phyloP scores from a whole-genome alignment of 345 rosid genomes.

The Brassica nigra region DNA sequence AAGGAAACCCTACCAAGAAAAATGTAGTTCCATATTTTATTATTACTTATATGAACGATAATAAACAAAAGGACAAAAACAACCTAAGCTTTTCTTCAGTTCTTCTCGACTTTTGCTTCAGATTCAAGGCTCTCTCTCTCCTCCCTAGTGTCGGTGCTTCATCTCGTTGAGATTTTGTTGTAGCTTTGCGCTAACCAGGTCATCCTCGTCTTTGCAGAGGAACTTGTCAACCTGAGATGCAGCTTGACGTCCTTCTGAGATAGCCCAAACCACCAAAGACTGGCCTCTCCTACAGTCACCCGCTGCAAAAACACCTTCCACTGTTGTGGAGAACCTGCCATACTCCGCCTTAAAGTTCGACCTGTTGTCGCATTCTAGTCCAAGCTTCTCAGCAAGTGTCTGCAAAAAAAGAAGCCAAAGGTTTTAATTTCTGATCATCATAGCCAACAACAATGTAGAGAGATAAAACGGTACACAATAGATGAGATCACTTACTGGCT shows the following conservation, averaged over 20 bases:
- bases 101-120: conserved; percentile 31
- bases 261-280: conserved; percentile 98
- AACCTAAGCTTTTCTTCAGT: not conserved
- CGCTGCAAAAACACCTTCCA: conserved; percentile 91
- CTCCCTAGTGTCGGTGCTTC: conserved; percentile 21
- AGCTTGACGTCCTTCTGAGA: conserved; percentile 95
- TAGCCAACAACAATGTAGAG: not conserved
- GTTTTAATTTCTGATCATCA: not conserved
- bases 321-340: conserved; percentile 80
- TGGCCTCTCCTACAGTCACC: conserved; percentile 98
- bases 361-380: conserved; percentile 75
- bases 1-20: not conserved
- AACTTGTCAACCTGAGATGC: conserved; percentile 85
- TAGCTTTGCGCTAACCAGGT: conserved; percentile 22
- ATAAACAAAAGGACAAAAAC: not conserved
- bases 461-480: not conserved
- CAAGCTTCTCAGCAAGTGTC: conserved; percentile 76
- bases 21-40: not conserved
- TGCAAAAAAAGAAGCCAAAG: not conserved
- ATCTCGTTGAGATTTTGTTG: conserved; percentile 43
- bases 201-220: conserved; percentile 47
- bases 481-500: conserved; percentile 55
- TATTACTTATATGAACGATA: not conserved
- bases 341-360: conserved; percentile 95
- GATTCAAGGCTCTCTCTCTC: conserved; percentile 2